These are phyloP conservation scores for Capsicum chinense DNA, from an alignment of 257 asterid species.

Conservation along the genomic window DNA sequence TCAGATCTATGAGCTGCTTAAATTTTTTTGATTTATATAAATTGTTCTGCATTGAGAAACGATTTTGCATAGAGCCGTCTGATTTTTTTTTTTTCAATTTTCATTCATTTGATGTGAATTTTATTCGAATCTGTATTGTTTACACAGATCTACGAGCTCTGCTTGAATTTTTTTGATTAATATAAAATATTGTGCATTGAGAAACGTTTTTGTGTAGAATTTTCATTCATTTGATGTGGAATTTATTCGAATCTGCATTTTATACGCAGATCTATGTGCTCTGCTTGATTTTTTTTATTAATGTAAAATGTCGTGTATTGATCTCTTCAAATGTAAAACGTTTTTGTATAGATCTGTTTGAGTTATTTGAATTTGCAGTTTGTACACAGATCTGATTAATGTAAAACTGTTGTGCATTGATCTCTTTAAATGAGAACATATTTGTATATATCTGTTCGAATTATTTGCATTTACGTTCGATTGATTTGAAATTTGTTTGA, in stretches of 20 bases:
- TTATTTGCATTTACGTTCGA: too few relatives aligned
- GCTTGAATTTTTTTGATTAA: background rate
- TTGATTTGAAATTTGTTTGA: too few relatives aligned
- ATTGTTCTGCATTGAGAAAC: background rate
- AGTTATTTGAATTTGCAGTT: background rate
- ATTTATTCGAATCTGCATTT: background rate
- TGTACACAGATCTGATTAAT: background rate
- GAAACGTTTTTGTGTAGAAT: background rate
- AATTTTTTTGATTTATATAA: background rate
- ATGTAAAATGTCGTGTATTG: background rate
- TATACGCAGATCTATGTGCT: background rate
- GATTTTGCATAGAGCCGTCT: background rate
- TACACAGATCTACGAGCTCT: background rate
- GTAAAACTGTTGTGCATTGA: too few relatives aligned
- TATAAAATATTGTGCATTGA: background rate
- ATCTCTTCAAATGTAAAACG: background rate
- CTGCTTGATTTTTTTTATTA: too few relatives aligned
- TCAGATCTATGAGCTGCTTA: background rate
- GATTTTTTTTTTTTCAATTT: background rate
- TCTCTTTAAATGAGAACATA: too few relatives aligned
- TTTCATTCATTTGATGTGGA: background rate
- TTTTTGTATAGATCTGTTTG: conserved; percentile 17
- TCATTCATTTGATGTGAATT: background rate
- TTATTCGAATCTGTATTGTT: background rate
- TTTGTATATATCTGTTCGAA: too few relatives aligned